phyloP scores from a whole-genome alignment of 2,329 filamentous ascomycete genomes.

The Helotiales sp. region DNA sequence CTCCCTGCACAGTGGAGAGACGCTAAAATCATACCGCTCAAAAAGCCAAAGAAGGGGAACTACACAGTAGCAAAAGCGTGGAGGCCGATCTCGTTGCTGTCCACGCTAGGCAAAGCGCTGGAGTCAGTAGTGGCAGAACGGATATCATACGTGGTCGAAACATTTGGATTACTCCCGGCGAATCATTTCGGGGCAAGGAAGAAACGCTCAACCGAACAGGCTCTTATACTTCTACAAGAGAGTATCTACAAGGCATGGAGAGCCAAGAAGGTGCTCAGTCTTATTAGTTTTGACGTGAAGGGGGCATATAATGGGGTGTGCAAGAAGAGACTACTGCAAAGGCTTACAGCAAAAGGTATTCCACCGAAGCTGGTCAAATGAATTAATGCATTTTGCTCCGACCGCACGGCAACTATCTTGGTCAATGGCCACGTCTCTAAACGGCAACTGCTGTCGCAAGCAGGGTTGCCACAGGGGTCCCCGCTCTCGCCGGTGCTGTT shows the following conservation, averaged over 20 bases:
- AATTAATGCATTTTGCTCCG: neutral
- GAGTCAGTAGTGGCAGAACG: no score
- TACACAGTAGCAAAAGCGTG: no score
- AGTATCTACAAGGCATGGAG: neutral
- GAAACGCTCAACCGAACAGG: neutral
- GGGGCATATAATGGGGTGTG: neutral
- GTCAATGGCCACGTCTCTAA: neutral
- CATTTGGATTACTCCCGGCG: neutral
- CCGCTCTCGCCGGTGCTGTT: conserved; percentile 46
- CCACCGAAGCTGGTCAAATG: neutral
- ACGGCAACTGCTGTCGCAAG: neutral
- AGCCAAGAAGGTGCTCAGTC: neutral
- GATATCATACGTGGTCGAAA: neutral
- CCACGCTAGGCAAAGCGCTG: no score
- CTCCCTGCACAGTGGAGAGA: no score
- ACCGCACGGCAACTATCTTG: neutral
- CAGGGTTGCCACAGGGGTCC: conserved; percentile 44
- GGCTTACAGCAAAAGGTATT: neutral
- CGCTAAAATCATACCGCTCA: no score
- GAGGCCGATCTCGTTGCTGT: no score
- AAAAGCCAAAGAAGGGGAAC: no score
- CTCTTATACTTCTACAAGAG: neutral
- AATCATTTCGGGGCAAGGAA: neutral
- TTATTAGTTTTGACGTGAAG: neutral
- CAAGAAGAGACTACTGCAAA: neutral